Percentiles rank a stretch among this genome's conserved stretches.
Evolutionary conservation across 148 eudicot genomes (phyloP).

Genomic region (Vaccinium corymbosum): DNA sequence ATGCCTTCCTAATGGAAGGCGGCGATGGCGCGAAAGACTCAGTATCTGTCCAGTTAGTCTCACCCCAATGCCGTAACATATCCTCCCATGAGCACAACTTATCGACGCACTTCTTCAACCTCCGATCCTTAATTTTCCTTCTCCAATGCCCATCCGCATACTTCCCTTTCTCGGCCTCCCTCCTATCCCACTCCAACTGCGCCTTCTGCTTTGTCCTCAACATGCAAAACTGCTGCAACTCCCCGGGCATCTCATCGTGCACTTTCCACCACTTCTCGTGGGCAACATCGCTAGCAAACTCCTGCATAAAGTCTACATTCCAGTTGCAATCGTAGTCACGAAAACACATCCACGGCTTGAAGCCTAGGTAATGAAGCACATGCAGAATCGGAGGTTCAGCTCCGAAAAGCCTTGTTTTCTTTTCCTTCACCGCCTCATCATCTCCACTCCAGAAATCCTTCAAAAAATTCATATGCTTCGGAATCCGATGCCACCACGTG

Average conservation of each 20-base stretch:
- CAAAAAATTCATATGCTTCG: conserved; percentile 67
- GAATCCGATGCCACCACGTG: conserved; percentile 89
- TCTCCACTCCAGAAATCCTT: conserved; percentile 77
- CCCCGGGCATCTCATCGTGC: conserved; percentile 64
- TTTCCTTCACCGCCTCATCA: conserved; percentile 45
- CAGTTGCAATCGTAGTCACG: conserved; percentile 77
- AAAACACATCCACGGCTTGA: conserved; percentile 79
- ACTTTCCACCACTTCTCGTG: conserved; percentile 78
- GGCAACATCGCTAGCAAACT: conserved; percentile 78
- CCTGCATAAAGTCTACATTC: conserved; percentile 57
- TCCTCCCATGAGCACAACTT: conserved; percentile 62
- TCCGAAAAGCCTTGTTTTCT: conserved; percentile 60
- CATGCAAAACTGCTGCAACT: conserved; percentile 52
- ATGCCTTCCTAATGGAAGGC: conserved; percentile 27
- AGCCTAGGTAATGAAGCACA: conserved; percentile 69
- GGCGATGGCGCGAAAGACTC: conserved; percentile 24
- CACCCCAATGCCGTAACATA: conserved; percentile 78
- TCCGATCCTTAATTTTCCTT: conserved; percentile 37
- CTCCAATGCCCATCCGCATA: conserved; percentile 68
- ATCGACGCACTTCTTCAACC: conserved; percentile 57
- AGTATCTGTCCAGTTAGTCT: conserved; percentile 64
- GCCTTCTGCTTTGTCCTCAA: conserved; percentile 59
- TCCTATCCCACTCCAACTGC: conserved; percentile 64
- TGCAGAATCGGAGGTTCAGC: conserved; percentile 68
- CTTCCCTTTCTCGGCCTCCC: conserved; percentile 55